Evolutionary conservation across 2,329 filamentous ascomycete genomes (phyloP), one percentile per base, ranked within the genome.

Genomic region (Phialophora verrucosa): DNA sequence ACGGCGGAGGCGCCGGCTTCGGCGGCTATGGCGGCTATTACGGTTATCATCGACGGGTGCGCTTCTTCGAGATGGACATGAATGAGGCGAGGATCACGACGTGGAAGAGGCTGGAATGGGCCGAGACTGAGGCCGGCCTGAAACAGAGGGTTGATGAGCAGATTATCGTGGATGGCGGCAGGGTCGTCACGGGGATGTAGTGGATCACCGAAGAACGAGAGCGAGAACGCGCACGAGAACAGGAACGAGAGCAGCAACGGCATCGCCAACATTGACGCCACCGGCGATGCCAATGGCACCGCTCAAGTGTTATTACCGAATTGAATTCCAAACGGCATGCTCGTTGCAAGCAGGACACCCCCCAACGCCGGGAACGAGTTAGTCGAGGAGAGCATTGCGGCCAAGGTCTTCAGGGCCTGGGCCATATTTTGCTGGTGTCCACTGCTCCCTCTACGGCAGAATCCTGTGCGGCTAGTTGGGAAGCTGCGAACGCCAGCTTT

Each of bases 11-110:
- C 29, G 87, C 89, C 31, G 95, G 95, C 1, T 97, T 99, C 73
- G 95, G 95, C 63, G 95, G 95, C 0, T 99, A 99, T 76, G 95
- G 91, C 23, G 93, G 94, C 5, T 98, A 97, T 76, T 89, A 89
- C 50, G 90, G 90, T 3, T 98, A 91, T 76, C 85, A 93, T 74
- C 90, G 95, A 29, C 88, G 93, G 32, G 85, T 97, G 61, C 87
- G 95, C 56, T 85, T 99, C 51, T 99, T 95, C 76, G 94, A 98
- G 73, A 87, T 99, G 59, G 94, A 99, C 77, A 91, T 93, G 79
- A 96, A 96, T 75, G 88, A 91, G 66, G 94, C 91, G 7, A 87
- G 92, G 55, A 93, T 99, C 72, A 88, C 86, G 57, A 99, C 94
- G 0, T 99, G 94, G 86, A 98, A 97, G 81, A 86, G 95, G 58